Evolutionary conservation across 2,329 filamentous ascomycete genomes (phyloP).

Genomic region (Uncinocarpus reesii): DNA sequence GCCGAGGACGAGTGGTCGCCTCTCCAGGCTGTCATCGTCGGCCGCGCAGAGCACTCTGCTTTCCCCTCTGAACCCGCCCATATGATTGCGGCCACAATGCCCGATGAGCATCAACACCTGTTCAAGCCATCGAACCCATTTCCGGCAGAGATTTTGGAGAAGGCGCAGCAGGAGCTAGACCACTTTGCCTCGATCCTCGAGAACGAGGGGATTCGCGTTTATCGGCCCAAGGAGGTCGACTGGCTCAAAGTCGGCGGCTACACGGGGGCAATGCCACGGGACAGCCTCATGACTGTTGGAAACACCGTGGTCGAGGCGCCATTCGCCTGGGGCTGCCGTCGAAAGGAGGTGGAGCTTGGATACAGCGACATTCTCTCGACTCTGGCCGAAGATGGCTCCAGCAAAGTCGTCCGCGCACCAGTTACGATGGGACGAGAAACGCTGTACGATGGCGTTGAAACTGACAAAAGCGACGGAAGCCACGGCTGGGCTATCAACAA

Average conservation of each 20-base stretch:
- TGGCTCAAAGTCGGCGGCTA: conserved; percentile 18
- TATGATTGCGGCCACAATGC: conserved; percentile 21
- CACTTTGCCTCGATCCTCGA: conserved; percentile 20
- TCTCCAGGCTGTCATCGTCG: conserved; percentile 22
- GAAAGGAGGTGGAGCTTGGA: conserved; percentile 20
- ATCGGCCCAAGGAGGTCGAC: conserved; percentile 19
- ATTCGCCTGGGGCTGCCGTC: conserved; percentile 26
- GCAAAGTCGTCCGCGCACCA: conserved; percentile 12
- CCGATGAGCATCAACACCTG: conserved; percentile 9
- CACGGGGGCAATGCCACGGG: conserved; percentile 29
- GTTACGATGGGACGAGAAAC: conserved; percentile 17
- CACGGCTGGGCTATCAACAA: conserved; percentile 27
- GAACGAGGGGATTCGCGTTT: conserved; percentile 20
- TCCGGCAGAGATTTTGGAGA: conserved; percentile 18
- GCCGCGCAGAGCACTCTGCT: conserved; percentile 21
- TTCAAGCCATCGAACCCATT: conserved; percentile 21
- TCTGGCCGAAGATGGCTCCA: conserved; percentile 4
- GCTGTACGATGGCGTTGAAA: conserved; percentile 17
- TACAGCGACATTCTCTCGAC: conserved; percentile 14
- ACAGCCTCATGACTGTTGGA: conserved; percentile 27
- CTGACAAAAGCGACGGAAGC: neutral
- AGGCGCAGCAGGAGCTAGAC: conserved; percentile 21
- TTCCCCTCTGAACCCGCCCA: conserved; percentile 21
- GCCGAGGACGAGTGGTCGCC: conserved; percentile 24
- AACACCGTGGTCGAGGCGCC: conserved; percentile 26